Conservation (phyloP, 2,329 filamentous ascomycete species). For the Lasiodiplodia theobromae region DNA sequence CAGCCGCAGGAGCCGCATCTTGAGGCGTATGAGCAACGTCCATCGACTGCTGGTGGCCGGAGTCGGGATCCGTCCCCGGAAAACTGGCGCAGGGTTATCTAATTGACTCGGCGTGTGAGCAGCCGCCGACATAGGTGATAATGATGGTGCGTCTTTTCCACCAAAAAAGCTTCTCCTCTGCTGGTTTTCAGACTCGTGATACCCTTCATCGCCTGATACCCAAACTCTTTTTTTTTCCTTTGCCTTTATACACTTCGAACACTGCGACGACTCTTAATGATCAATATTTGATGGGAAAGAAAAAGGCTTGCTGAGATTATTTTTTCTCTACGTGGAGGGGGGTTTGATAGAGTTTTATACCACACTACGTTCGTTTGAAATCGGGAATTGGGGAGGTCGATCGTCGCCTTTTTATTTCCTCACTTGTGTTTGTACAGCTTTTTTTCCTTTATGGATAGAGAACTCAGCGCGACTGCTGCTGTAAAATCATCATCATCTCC, state of each 20-base stretch:
- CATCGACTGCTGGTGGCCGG: conserved; percentile 9
- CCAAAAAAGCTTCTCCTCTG: neutral
- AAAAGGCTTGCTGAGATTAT: conserved; percentile 12
- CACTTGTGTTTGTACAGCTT: neutral
- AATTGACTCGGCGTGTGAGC: neutral
- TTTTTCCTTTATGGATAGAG: neutral
- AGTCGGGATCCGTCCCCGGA: conserved; percentile 10
- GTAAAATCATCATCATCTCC: too few relatives aligned
- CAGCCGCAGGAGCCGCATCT: neutral
- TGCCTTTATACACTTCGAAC: neutral
- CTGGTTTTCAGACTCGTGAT: conserved; percentile 23
- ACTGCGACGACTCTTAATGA: conserved; percentile 20
- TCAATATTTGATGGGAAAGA: neutral
- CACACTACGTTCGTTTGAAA: conserved; percentile 13
- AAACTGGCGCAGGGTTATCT: conserved; percentile 8
- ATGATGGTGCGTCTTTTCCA: neutral
- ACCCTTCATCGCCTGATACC: conserved; percentile 20
- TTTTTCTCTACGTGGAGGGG: conserved; percentile 6
- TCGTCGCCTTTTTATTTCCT: neutral
- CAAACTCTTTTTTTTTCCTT: neutral
- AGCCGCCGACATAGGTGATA: neutral
- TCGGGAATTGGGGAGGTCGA: neutral
- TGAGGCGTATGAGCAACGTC: conserved; percentile 5
- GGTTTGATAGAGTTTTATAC: conserved; percentile 2
- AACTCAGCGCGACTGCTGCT: too few relatives aligned